Evolutionary conservation across 179 eudicot species (phyloP), one percentile per base, ranked within the genome.

Genomic region (Spinacia oleracea): DNA sequence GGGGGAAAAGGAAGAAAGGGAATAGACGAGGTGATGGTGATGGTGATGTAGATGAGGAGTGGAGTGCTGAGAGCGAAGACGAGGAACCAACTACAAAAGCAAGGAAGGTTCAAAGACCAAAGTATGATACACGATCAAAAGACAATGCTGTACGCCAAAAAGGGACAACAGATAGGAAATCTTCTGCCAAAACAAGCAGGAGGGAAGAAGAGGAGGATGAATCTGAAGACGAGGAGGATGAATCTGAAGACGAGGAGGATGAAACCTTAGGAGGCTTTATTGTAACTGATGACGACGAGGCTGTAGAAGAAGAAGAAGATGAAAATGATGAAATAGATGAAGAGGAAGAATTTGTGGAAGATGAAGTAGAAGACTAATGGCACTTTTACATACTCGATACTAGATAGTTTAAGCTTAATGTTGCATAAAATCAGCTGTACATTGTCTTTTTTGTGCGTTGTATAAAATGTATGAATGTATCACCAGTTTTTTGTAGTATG

Each of bases 221-320:
- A 40, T 74, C 77, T 10, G 91, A 89, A 27, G 90, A 88, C 1
- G 96, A 80, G 46, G 89, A 87, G 48, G 94, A 93, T 81, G 95
- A 93, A 48, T 88, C 90, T 5, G 83, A 82, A 42, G 91, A 92
- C 40, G 90, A 88, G 21, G 80, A 87, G 48, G 94, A 93, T 81
- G 95, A 93, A 48, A 89, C 90, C 40, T 85, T 96, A n/a, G 99
- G 99, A 76, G 98, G 99, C 3, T 96, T 96, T 80, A 90, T 93
- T 32, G 90, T 96, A 53, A 53, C 58, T 53, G 58, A 53, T 5
- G 83, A 82, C 42, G 91, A 92, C 40, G 90, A 88, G 21, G 80
- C 82, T 12, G 68, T 65, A 11, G 89, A 86, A 14, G 90, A 84
- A 11, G 89, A 86, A 14, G 90, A 84, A 74, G 89, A 73, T 35